Evolutionary conservation across 108 stramenopile species (phyloP).

Genomic region (Cylindrotheca closterium): DNA sequence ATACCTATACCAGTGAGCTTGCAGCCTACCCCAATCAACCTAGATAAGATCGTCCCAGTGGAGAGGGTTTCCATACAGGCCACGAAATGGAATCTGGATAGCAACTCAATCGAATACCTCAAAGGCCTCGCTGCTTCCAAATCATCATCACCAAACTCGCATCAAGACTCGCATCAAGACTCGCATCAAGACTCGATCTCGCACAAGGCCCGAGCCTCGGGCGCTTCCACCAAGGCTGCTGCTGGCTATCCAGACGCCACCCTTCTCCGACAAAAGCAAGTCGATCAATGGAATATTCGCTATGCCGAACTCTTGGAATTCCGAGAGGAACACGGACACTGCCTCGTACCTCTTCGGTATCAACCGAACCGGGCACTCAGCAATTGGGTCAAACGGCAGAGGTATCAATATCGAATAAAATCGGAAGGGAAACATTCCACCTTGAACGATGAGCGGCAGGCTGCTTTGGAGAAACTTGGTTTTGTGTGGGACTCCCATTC

Average conservation of each 20-base stretch:
- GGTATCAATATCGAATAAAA: slow-evolving; percentile 31
- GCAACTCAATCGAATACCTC: not conserved
- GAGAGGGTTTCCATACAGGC: not conserved
- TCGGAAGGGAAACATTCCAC: slow-evolving; percentile 11
- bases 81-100: slow-evolving; percentile 6
- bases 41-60: not conserved
- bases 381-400: slow-evolving; percentile 50
- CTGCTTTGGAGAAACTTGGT: slow-evolving; percentile 47
- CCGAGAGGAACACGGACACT: slow-evolving; percentile 53
- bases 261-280: not conserved
- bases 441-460: slow-evolving; percentile 29
- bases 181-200: slow-evolving; percentile 1
- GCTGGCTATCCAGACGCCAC: not conserved
- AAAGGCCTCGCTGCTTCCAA: slow-evolving; percentile 1
- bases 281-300: slow-evolving; percentile 33
- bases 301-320: slow-evolving; percentile 49
- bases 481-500: slow-evolving; percentile 48
- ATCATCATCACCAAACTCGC: slow-evolving; percentile 2
- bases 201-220: not conserved
- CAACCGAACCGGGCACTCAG: slow-evolving; percentile 29
- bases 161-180: too few relatives aligned
- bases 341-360: slow-evolving; percentile 52
- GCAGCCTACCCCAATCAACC: not conserved
- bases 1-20: not conserved
- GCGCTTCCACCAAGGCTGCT: not conserved